Evolutionary conservation across 2,329 filamentous ascomycete species (phyloP).

Genomic region (Sclerotinia spermophila): DNA sequence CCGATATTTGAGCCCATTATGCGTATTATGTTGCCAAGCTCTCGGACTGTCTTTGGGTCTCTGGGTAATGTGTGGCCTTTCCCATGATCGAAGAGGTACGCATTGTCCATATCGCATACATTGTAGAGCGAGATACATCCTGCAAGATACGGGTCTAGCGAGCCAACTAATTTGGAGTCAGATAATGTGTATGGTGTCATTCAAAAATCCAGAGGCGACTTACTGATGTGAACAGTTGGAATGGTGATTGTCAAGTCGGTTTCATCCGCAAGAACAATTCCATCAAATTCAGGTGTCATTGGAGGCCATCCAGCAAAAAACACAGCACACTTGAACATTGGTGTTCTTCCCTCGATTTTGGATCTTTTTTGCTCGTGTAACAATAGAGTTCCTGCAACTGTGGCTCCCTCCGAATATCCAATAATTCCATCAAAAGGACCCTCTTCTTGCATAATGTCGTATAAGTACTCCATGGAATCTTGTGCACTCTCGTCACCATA

Average conservation of each 20-base stretch:
- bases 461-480: slow-evolving; percentile 21
- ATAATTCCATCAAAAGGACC: slow-evolving; percentile 52
- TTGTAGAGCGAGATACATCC: slow-evolving; percentile 61
- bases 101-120: slow-evolving; percentile 59
- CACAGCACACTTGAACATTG: slow-evolving; percentile 44
- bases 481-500: slow-evolving; percentile 23
- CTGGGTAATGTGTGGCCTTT: slow-evolving; percentile 62
- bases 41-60: slow-evolving; percentile 40
- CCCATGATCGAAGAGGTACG: slow-evolving; percentile 60
- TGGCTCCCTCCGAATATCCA: slow-evolving; percentile 59
- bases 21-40: slow-evolving; percentile 34
- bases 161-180: slow-evolving; percentile 44
- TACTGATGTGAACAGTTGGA: slow-evolving; percentile 46
- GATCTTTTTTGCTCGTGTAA: slow-evolving; percentile 47
- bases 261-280: slow-evolving; percentile 51
- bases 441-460: slow-evolving; percentile 45
- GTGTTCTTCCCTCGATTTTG: slow-evolving; percentile 34
- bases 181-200: background rate
- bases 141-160: slow-evolving; percentile 58
- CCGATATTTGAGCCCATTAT: slow-evolving; percentile 25
- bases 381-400: slow-evolving; percentile 51
- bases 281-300: slow-evolving; percentile 44
- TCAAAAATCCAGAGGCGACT: slow-evolving; percentile 9
- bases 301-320: slow-evolving; percentile 55
- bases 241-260: slow-evolving; percentile 50